A percentile compares a stretch with the other conserved stretches of the same genome.
Evolutionary conservation across 2,329 filamentous ascomycete species (phyloP).

Genomic region (Fusarium gaditjirri): DNA sequence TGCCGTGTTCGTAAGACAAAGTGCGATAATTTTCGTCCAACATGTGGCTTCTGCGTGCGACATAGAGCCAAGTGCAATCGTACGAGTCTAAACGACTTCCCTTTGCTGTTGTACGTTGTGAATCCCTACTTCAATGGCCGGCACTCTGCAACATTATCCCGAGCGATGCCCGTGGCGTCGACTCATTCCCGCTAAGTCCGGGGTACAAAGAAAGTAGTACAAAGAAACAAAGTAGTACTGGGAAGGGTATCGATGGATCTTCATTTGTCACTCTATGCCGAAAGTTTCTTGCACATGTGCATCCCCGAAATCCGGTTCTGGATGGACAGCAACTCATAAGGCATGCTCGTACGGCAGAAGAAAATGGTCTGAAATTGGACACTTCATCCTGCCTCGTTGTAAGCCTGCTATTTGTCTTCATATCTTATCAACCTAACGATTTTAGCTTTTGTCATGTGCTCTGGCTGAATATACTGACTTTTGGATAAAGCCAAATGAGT

Average conservation of each 20-base stretch:
- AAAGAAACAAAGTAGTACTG: background rate
- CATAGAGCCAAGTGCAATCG: slow-evolving; percentile 1
- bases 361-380: slow-evolving; percentile 36
- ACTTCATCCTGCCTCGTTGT: slow-evolving; percentile 37
- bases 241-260: background rate
- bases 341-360: slow-evolving; percentile 26
- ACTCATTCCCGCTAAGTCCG: slow-evolving; percentile 4
- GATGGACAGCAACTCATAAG: slow-evolving; percentile 26
- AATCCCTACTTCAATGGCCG: slow-evolving; percentile 1
- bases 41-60: slow-evolving; percentile 22
- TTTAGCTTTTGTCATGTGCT: slow-evolving; percentile 14
- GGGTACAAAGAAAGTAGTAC: background rate
- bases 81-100: background rate
- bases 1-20: slow-evolving; percentile 28
- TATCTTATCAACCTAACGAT: background rate
- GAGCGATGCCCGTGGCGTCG: background rate
- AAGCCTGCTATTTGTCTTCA: background rate
- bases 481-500: slow-evolving; percentile 4
- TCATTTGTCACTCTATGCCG: background rate
- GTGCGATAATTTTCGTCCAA: slow-evolving; percentile 27
- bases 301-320: slow-evolving; percentile 41
- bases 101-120: background rate
- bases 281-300: slow-evolving; percentile 31
- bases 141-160: background rate
- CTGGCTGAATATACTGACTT: background rate